A percentile compares a stretch with the other conserved stretches of the same genome.
phyloP scores from a whole-genome alignment of 805 yeast species.

The Lipomyces lipofer region DNA sequence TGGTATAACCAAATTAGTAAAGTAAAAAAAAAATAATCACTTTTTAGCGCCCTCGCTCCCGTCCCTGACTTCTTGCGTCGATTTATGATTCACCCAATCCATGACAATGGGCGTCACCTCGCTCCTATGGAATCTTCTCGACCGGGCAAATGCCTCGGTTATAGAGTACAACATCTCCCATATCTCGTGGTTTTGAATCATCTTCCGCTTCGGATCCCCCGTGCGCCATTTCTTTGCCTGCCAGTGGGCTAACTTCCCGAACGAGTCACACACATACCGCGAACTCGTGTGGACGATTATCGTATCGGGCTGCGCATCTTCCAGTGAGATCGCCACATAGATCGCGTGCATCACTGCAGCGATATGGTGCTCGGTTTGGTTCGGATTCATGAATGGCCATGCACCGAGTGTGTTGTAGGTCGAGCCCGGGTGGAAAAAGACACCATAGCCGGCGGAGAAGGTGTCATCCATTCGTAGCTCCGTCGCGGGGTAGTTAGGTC shows the following conservation, averaged over 20 bases:
- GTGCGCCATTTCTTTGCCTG: neutral
- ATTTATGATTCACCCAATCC: slow-evolving; percentile 1
- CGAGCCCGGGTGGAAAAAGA: slow-evolving; percentile 13
- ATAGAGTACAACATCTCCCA: slow-evolving; percentile 1
- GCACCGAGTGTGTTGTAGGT: slow-evolving; percentile 13
- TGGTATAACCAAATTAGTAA: too few relatives aligned
- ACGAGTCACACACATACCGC: neutral
- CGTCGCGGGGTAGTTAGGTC: neutral
- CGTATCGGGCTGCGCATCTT: neutral
- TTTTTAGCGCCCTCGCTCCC: slow-evolving; percentile 8
- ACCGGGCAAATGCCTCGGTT: neutral
- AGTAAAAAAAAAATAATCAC: slow-evolving; percentile 2
- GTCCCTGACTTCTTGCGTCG: neutral
- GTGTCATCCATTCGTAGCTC: neutral
- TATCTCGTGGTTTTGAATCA: neutral
- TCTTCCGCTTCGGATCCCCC: slow-evolving; percentile 2
- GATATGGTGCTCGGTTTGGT: neutral
- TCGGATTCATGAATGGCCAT: slow-evolving; percentile 1
- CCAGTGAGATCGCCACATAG: neutral
- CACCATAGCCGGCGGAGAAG: slow-evolving; percentile 15
- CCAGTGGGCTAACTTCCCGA: slow-evolving; percentile 4
- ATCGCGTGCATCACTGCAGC: slow-evolving; percentile 11
- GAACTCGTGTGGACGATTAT: slow-evolving; percentile 16
- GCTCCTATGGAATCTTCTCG: too few relatives aligned
- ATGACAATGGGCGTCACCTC: slow-evolving; percentile 3